These are phyloP conservation scores for Ormosia emarginata DNA, from an alignment of 306 rosid genomes.

Conservation along the genomic window DNA sequence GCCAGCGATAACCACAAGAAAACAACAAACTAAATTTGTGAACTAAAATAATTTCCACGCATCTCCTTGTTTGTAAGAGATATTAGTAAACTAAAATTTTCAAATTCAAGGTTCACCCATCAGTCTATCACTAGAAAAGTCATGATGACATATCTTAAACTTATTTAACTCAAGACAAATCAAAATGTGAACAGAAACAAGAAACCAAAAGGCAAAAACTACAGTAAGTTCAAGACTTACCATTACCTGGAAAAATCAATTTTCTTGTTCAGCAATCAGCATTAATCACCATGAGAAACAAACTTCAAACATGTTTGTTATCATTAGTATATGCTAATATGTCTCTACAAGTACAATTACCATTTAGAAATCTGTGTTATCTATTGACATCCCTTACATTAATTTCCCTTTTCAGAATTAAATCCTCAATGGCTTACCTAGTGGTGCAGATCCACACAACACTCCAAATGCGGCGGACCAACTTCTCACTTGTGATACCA, in stretches of 20 bases:
- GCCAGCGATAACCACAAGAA: neutral
- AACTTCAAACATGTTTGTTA: neutral
- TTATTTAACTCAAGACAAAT: too few relatives aligned
- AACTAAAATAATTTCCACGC: neutral
- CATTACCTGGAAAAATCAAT: neutral
- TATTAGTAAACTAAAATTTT: too few relatives aligned
- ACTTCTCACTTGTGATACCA: slow-evolving; percentile 85
- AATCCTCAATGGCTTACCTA: slow-evolving; percentile 65
- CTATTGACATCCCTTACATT: slow-evolving; percentile 86
- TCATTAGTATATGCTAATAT: slow-evolving; percentile 31
- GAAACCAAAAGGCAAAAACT: neutral
- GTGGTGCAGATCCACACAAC: slow-evolving; percentile 57
- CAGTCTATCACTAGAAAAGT: too few relatives aligned
- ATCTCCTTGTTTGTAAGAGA: slow-evolving; percentile 9
- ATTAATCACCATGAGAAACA: neutral
- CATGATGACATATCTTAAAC: too few relatives aligned
- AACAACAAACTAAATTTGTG: neutral
- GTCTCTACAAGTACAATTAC: slow-evolving; percentile 69
- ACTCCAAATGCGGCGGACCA: slow-evolving; percentile 81
- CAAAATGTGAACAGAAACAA: too few relatives aligned
- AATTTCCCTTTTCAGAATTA: too few relatives aligned
- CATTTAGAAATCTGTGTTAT: slow-evolving; percentile 68
- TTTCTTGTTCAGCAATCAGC: slow-evolving; percentile 1
- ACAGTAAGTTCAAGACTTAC: neutral
- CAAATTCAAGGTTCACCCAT: too few relatives aligned